phyloP scores from a whole-genome alignment of 352 stramenopile species.

The Globisporangium rhizosaccharum region DNA sequence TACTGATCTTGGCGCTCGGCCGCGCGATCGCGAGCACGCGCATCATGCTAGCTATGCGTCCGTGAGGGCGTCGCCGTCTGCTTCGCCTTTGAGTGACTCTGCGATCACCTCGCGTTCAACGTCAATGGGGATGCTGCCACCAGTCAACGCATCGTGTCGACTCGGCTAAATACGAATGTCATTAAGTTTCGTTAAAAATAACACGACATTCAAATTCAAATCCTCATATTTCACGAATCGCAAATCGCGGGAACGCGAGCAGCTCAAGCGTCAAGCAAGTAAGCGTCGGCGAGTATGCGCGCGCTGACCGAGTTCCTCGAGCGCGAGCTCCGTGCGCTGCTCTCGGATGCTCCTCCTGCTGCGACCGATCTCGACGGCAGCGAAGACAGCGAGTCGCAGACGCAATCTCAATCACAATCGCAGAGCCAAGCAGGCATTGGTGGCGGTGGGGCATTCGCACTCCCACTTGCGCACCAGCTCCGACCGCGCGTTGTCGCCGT shows the following conservation, averaged over 20 bases:
- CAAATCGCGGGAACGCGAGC: too few species aligned
- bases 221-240: too few species aligned
- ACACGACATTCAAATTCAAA: too few species aligned
- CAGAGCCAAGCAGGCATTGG: constrained; percentile 16
- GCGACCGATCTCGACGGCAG: constrained; percentile 31
- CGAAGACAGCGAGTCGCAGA: constrained; percentile 58
- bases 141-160: neutral
- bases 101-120: too few species aligned
- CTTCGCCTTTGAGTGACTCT: too few species aligned
- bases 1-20: neutral
- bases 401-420: constrained; percentile 5
- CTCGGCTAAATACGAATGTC: neutral
- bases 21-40: constrained; percentile 13
- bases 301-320: constrained; percentile 47
- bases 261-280: too few species aligned
- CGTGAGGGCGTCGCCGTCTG: neutral
- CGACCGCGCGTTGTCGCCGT: constrained; percentile 47
- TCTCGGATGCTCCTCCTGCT: constrained; percentile 19
- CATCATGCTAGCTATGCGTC: constrained; percentile 4
- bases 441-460: neutral
- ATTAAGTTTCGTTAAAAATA: neutral
- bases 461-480: constrained; percentile 9
- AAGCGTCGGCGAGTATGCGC: constrained; percentile 10
- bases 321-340: constrained; percentile 45
- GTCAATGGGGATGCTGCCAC: neutral